Base-by-base conservation (phyloP, 1,139 yeast genomes). In the Geotrichum macrosporum region DNA sequence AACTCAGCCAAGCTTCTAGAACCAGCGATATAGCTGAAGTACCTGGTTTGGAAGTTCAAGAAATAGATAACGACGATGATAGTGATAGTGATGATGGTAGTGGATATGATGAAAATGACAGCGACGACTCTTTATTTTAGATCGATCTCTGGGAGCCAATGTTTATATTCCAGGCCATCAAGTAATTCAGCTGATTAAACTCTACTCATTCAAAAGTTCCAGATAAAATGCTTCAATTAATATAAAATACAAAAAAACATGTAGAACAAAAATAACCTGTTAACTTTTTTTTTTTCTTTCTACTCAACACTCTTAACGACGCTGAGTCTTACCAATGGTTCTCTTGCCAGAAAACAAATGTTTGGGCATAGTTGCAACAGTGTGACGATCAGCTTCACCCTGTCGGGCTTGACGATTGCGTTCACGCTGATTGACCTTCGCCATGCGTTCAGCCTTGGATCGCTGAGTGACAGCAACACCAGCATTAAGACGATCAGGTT, bases 281-380 rank as follows among this genome's bases (percentile, higher is more conserved):
- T 8, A 24, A 24, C 27, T 24, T 24, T 24, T 24, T 24, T 24
- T 24, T 24, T 24, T 8, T 8, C n/a, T 24, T 24, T 6, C 10
- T 8, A 24, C 27, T 8, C 9, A 24, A 8, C 6, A 8, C 6
- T 6, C 10, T 60, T 71, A 80, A 72, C 87, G 80, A 67, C 70
- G 53, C 42, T 63, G 63, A 57, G 85, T 84, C 63, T 83, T 82
- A 66, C 96, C 95, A 65, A 79, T 80, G 74, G 95, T 92, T 74
- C 96, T 81, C 77, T 94, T 92, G 72, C 99, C 99, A 63, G 89
- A 73, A 74, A 83, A 85, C 76, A 92, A 76, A 72, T 92, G 98
- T 74, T 88, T 89, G 55, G 96, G 96, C 72, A 87, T 69, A 55
- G 85, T 73, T 50, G 86, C 92, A 51, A 89, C 78, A 51, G 81